Percentiles rank a stretch among this genome's conserved stretches.
phyloP scores from a whole-genome alignment of 1,284 basidiomycete species.

The Trichosporon sp. region DNA sequence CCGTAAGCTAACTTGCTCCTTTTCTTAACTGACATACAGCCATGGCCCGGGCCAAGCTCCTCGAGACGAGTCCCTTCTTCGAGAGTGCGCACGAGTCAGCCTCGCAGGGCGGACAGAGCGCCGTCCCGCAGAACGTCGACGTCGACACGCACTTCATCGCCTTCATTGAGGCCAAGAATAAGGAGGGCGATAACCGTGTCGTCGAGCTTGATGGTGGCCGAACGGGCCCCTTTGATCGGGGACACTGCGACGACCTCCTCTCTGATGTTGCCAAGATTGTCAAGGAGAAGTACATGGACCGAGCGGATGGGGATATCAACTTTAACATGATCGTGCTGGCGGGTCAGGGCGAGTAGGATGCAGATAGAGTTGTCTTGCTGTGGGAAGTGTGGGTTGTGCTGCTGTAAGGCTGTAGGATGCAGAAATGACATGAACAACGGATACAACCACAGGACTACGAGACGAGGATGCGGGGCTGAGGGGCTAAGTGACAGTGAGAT shows the following conservation, averaged over 20 bases:
- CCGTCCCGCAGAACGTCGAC: constrained; percentile 51
- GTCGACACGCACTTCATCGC: constrained; percentile 78
- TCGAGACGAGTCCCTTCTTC: constrained; percentile 70
- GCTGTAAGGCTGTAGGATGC: not conserved
- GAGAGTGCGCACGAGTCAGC: constrained; percentile 65
- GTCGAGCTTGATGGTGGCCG: constrained; percentile 75
- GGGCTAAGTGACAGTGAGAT: not conserved
- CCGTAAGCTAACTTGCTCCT: constrained; percentile 17
- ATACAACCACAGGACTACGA: not conserved
- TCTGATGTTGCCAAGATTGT: constrained; percentile 67
- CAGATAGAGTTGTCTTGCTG: no score
- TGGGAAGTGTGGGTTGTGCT: no score
- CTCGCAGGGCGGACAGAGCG: constrained; percentile 64
- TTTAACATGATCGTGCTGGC: constrained; percentile 49
- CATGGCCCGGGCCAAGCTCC: constrained; percentile 63
- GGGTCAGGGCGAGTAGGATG: constrained; percentile 33
- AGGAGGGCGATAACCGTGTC: constrained; percentile 52
- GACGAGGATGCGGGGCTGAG: no score
- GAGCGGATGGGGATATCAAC: constrained; percentile 42
- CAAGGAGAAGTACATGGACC: constrained; percentile 58
- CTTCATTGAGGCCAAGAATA: constrained; percentile 60
- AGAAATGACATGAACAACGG: not conserved
- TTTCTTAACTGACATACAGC: constrained; percentile 19
- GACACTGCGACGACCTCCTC: constrained; percentile 58
- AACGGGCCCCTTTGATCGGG: constrained; percentile 70